Conservation (phyloP, 495 filamentous ascomycete species). For the Neurospora sublineolata region DNA sequence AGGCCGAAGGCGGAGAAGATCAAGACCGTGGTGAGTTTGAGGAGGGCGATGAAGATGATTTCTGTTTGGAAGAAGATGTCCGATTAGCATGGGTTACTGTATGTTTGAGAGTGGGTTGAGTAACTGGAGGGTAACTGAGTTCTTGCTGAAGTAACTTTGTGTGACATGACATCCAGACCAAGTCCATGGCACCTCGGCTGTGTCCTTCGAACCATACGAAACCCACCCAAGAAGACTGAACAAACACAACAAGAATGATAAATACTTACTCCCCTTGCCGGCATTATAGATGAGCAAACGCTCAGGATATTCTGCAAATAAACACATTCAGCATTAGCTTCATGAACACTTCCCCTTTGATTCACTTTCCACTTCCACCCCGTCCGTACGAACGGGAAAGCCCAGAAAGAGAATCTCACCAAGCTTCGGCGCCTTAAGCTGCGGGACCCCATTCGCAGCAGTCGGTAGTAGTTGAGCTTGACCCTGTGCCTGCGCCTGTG, state of each 20-base stretch:
- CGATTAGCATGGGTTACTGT: background rate
- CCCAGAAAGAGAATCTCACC: background rate
- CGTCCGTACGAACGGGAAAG: background rate
- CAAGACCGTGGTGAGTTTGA: constrained; percentile 63
- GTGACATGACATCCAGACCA: background rate
- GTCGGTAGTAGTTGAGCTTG: background rate
- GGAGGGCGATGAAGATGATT: constrained; percentile 51
- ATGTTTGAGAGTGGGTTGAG: background rate
- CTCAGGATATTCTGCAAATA: constrained; percentile 35
- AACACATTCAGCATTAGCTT: background rate
- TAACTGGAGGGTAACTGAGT: background rate
- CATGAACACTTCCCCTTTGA: background rate
- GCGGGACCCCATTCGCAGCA: background rate
- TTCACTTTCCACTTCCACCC: background rate
- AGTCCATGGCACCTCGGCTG: background rate
- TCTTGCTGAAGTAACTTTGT: background rate
- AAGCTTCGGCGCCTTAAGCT: background rate
- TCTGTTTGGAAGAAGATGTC: constrained; percentile 3
- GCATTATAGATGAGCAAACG: constrained; percentile 61
- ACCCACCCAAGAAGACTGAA: background rate
- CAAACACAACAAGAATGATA: background rate
- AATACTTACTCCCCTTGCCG: constrained; percentile 41
- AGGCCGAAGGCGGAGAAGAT: constrained; percentile 52
- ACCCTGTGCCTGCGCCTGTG: background rate
- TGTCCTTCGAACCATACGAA: background rate